Conservation (phyloP, 345 rosid genomes). For the Erucastrum elatum region DNA sequence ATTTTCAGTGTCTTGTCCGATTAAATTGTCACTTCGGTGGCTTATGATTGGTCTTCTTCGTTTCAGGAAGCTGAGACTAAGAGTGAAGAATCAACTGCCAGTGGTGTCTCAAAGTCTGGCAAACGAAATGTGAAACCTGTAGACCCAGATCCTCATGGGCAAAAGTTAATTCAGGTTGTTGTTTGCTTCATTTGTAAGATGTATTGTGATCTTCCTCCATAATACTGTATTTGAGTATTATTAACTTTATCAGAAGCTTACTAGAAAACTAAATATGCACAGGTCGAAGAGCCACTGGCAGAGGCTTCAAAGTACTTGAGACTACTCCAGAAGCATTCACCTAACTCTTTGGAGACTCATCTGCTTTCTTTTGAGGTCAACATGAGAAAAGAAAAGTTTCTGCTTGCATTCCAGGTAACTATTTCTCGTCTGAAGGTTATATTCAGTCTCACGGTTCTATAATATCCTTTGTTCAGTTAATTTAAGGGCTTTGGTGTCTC, state of each 20-base stretch:
- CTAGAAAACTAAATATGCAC: constrained; percentile 23
- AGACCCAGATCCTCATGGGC: constrained; percentile 94
- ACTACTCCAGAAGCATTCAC: constrained; percentile 86
- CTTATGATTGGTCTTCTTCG: constrained; percentile 29
- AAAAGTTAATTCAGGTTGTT: constrained; percentile 84
- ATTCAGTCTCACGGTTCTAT: background rate
- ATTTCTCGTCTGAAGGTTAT: constrained; percentile 1
- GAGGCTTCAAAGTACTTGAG: constrained; percentile 96
- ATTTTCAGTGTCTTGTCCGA: constrained; percentile 14
- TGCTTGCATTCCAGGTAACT: constrained; percentile 90
- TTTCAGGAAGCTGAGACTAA: constrained; percentile 89
- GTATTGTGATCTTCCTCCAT: background rate
- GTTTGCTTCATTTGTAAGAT: constrained; percentile 8
- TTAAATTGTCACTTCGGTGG: constrained; percentile 15
- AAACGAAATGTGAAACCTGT: constrained; percentile 85
- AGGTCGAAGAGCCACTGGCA: constrained; percentile 87
- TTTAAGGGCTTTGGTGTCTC: background rate
- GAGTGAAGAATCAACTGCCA: constrained; percentile 74
- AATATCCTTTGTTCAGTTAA: constrained; percentile 2
- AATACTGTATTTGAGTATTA: constrained; percentile 1
- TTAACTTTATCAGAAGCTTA: constrained; percentile 16
- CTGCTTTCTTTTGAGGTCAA: constrained; percentile 93
- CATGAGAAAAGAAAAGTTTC: constrained; percentile 86
- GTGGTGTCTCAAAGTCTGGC: constrained; percentile 77
- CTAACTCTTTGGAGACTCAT: constrained; percentile 86